Evolutionary conservation across 2,329 filamentous ascomycete species (phyloP).

Genomic region (Myrmaecium sp.): DNA sequence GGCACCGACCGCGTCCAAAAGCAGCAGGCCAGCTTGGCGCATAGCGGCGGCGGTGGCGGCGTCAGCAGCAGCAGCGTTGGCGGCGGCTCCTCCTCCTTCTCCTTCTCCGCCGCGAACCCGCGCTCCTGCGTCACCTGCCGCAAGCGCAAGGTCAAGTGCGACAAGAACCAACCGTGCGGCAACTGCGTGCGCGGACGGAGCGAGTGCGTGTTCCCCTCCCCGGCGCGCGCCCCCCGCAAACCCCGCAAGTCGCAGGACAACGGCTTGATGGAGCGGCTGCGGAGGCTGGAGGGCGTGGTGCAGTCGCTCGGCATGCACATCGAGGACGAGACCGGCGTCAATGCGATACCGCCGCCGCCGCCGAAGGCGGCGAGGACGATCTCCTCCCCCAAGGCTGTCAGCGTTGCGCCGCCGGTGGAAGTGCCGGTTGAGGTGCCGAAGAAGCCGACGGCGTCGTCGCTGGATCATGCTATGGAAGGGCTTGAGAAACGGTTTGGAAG

Average conservation of each 20-base stretch:
- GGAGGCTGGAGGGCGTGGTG: constrained; percentile 61
- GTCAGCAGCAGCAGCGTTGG: constrained; percentile 3
- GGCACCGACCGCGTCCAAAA: too few species aligned
- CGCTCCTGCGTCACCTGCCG: constrained; percentile 36
- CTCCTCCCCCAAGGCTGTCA: constrained; percentile 3
- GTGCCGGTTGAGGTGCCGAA: too few species aligned
- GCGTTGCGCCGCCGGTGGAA: too few species aligned
- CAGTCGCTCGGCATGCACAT: constrained; percentile 31
- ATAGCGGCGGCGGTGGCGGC: too few species aligned
- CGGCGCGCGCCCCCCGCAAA: constrained; percentile 54
- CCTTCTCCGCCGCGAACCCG: constrained; percentile 16
- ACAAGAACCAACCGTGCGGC: constrained; percentile 60
- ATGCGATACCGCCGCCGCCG: constrained; percentile 1
- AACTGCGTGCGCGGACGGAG: constrained; percentile 57
- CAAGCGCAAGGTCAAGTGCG: constrained; percentile 55
- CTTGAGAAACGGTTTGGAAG: constrained; percentile 44
- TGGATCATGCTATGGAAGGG: constrained; percentile 18
- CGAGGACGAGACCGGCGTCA: background rate
- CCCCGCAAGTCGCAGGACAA: constrained; percentile 50
- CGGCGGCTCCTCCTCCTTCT: too few species aligned
- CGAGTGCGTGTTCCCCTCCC: constrained; percentile 57
- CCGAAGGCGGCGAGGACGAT: constrained; percentile 10
- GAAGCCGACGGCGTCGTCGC: too few species aligned
- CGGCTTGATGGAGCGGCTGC: constrained; percentile 55
- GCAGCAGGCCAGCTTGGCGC: too few species aligned